Conservation (phyloP, 176 grass and related monocot genomes). For the Paspalum vaginatum region DNA sequence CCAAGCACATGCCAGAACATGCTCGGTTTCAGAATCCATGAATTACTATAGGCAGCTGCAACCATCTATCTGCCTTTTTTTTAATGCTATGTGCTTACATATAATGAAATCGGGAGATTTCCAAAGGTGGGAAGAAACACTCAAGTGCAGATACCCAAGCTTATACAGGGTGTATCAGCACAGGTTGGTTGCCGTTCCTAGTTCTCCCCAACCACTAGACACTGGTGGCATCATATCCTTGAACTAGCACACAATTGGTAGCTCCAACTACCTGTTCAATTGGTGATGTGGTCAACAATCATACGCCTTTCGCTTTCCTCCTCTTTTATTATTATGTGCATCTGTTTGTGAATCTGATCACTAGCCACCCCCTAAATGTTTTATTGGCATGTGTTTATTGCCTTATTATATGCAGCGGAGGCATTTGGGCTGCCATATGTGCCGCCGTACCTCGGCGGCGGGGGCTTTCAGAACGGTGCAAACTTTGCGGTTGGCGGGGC, state of each 20-base stretch:
- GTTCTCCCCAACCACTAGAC: slow-evolving; percentile 34
- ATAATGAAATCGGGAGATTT: background rate
- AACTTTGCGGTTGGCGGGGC: slow-evolving; percentile 88
- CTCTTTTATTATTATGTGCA: background rate
- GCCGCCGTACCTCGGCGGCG: slow-evolving; percentile 66
- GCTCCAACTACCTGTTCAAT: slow-evolving; percentile 47
- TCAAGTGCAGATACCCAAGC: slow-evolving; percentile 19
- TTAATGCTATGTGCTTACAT: background rate
- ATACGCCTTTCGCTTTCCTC: background rate
- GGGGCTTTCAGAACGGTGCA: slow-evolving; percentile 64
- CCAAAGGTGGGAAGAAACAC: slow-evolving; percentile 12
- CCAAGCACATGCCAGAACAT: slow-evolving; percentile 2
- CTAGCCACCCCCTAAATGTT: background rate
- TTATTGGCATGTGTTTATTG: slow-evolving; percentile 29
- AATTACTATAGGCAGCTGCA: background rate
- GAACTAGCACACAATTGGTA: slow-evolving; percentile 40
- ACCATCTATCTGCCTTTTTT: background rate
- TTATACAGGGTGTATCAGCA: slow-evolving; percentile 25
- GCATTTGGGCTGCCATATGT: slow-evolving; percentile 75
- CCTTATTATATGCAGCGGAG: slow-evolving; percentile 60
- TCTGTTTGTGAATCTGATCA: slow-evolving; percentile 30
- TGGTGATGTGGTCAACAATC: slow-evolving; percentile 47
- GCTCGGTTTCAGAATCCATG: slow-evolving; percentile 13
- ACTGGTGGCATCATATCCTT: slow-evolving; percentile 37
- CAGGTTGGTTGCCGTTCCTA: slow-evolving; percentile 32